phyloP scores from a whole-genome alignment of 768 basidiomycete genomes.

The Auricularia auricula-judae region DNA sequence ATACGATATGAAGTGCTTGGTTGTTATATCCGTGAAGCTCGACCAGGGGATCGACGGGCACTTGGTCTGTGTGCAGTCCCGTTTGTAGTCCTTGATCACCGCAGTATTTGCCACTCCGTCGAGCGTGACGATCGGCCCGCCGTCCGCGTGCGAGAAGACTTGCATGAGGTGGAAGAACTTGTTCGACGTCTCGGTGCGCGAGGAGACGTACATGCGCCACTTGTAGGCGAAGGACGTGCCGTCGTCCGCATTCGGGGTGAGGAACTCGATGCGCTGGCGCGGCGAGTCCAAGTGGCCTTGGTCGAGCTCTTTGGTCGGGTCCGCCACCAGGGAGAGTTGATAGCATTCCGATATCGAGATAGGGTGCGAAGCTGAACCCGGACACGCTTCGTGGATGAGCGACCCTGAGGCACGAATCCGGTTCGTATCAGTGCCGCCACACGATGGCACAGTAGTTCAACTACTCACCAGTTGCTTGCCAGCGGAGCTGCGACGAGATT shows the following conservation, averaged over 20 bases:
- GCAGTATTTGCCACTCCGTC: conserved; percentile 2
- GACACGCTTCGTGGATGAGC: neutral
- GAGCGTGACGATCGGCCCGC: conserved; percentile 8
- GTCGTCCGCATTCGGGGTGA: conserved; percentile 8
- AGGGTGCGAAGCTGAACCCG: neutral
- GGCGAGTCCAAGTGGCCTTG: conserved; percentile 4
- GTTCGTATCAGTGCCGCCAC: too few species aligned
- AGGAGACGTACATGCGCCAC: conserved; percentile 13
- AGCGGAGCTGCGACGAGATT: too few species aligned
- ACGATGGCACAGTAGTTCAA: too few species aligned
- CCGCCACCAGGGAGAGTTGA: conserved; percentile 11
- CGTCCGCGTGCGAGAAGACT: conserved; percentile 1
- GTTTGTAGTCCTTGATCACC: neutral
- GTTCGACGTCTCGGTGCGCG: conserved; percentile 4
- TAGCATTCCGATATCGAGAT: conserved; percentile 11
- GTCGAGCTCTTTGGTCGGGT: conserved; percentile 11
- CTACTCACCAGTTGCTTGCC: too few species aligned
- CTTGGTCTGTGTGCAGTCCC: neutral
- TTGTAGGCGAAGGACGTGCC: conserved; percentile 11
- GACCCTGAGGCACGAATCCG: neutral
- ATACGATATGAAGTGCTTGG: neutral
- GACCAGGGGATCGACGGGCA: neutral
- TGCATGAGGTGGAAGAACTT: neutral
- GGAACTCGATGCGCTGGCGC: conserved; percentile 17
- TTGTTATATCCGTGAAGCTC: neutral